Evolutionary conservation across 768 basidiomycete species (phyloP), one percentile per base, ranked within the genome.

Genomic region (Lactarius hengduanensis): DNA sequence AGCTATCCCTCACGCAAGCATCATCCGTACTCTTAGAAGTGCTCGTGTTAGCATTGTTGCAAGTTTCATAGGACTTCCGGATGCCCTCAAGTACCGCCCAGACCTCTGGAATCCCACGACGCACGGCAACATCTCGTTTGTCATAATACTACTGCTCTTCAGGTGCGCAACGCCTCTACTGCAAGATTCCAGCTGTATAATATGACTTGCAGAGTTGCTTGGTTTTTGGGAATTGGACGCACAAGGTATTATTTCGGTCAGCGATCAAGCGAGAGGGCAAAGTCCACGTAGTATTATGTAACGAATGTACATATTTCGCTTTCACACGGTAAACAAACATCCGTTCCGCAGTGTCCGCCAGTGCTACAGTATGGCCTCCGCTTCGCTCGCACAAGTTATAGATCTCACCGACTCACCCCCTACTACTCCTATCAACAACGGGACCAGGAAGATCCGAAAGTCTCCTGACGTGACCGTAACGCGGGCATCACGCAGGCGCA

Each of bases 111-210:
- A 91, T 74, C 73, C 80, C 32, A 87, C 84, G 80, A 89, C 86
- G 0, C 90, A 92, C 70, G 91, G 90, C 40, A 93, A 92, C 71
- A 86, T 91, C 72, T 86, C 89, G 3, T 77, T 86, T 64, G 82
- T 84, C 28, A 60, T 86, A 36, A 76, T 86, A 30, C 78, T 92
- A 43, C 80, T 88, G 61, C 57, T 78, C 47, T 80, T 81, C 69
- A 82, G 90, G 89, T 89, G 72, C 58, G 77, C 26, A n/a, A 9
- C 18, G 18, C 2, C 36, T 11, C 6, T 53, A 38, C 36, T 38
- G 4, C 60, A n/a, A 8, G 32, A 47, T 22, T 16, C 28, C 18
- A 26, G 50, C 63, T 45, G 18, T 34, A 58, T n/a, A 30, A 45
- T 41, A 28, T 13, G 5, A 22, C 22, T 10, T 50, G 34, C 32